Conservation (phyloP, 768 basidiomycete species). For the Leucogyrophana mollusca region DNA sequence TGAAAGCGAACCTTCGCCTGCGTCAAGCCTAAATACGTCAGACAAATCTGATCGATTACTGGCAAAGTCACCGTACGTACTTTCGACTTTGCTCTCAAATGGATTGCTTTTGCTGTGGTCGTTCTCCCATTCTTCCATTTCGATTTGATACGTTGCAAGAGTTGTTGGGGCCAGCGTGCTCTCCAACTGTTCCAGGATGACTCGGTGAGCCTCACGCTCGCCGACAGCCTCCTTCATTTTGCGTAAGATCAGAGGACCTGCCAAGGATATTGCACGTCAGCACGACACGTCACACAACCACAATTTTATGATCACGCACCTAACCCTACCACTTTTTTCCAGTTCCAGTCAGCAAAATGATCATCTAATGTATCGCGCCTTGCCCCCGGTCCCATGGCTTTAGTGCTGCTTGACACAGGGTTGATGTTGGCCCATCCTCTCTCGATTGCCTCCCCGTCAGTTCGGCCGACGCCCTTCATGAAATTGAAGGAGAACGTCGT, state of each 20-base stretch:
- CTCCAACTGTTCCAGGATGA: not conserved
- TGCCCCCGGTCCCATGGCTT: constrained; percentile 36
- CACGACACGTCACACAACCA: too few relatives aligned
- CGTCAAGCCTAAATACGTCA: constrained; percentile 1
- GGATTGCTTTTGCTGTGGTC: constrained; percentile 8
- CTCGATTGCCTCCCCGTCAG: constrained; percentile 39
- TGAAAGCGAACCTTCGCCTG: constrained; percentile 11
- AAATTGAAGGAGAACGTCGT: constrained; percentile 30
- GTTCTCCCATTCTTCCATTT: constrained; percentile 7
- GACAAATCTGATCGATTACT: not conserved
- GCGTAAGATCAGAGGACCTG: not conserved
- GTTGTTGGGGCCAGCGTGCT: not conserved
- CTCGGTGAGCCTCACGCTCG: not conserved
- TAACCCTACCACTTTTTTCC: constrained; percentile 30
- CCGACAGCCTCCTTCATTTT: constrained; percentile 3
- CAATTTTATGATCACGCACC: constrained; percentile 16
- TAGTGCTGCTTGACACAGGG: constrained; percentile 25
- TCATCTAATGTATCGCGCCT: constrained; percentile 36
- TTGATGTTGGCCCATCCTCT: constrained; percentile 35
- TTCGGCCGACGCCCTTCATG: constrained; percentile 21
- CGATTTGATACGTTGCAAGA: not conserved
- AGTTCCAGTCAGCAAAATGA: constrained; percentile 32
- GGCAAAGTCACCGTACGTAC: too few relatives aligned
- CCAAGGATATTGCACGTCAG: too few relatives aligned
- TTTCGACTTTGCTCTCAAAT: constrained; percentile 5